These are phyloP conservation scores for Alliaria petiolata DNA, from an alignment of 345 rosid species.

Conservation along the genomic window DNA sequence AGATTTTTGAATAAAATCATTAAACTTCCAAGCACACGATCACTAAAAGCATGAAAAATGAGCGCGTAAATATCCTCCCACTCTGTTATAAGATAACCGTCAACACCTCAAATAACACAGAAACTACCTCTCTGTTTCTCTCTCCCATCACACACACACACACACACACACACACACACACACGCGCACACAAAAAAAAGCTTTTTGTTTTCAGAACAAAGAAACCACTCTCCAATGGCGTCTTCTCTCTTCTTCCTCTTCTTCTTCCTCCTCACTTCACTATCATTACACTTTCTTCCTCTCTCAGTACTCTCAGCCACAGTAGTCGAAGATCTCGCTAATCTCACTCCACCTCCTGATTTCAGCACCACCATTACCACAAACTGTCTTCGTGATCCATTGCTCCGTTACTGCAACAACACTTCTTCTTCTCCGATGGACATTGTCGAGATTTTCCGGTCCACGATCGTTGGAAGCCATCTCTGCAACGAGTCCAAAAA, in stretches of 20 bases:
- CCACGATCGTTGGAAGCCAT: slow-evolving; percentile 63
- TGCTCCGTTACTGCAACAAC: slow-evolving; percentile 53
- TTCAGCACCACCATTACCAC: slow-evolving; percentile 49
- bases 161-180: too few relatives aligned
- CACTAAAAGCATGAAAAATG: not conserved
- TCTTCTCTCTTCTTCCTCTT: slow-evolving; percentile 3
- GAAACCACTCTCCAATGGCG: slow-evolving; percentile 16
- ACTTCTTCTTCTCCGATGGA: slow-evolving; percentile 36
- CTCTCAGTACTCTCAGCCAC: slow-evolving; percentile 37
- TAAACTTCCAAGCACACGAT: slow-evolving; percentile 8
- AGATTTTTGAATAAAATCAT: not conserved
- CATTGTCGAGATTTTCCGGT: slow-evolving; percentile 55
- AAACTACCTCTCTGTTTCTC: slow-evolving; percentile 16
- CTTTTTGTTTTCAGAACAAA: not conserved
- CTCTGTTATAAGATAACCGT: slow-evolving; percentile 30
- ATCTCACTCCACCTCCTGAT: slow-evolving; percentile 58
- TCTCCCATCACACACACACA: not conserved
- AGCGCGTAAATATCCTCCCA: slow-evolving; percentile 24
- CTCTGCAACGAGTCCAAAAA: slow-evolving; percentile 69
- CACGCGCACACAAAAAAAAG: too few relatives aligned
- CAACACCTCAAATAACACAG: not conserved
- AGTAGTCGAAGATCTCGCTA: slow-evolving; percentile 56
- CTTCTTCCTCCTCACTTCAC: slow-evolving; percentile 2
- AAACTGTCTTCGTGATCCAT: slow-evolving; percentile 51
- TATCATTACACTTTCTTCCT: slow-evolving; percentile 3